Conservation (phyloP, 495 filamentous ascomycete species). For the Aspergillus ellipticus region DNA sequence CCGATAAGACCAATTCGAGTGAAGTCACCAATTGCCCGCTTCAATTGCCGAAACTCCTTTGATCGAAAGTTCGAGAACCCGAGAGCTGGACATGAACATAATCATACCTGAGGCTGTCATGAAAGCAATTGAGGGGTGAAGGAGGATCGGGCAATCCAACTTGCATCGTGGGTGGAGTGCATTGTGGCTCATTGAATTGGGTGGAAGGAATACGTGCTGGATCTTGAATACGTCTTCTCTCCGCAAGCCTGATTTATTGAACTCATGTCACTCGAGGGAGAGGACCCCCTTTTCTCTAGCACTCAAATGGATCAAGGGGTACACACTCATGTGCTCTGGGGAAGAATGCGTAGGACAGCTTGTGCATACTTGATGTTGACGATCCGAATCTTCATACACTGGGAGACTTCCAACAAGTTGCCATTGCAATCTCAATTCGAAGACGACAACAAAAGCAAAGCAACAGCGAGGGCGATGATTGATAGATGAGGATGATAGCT, state of each 20-base stretch:
- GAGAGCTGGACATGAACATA: not conserved
- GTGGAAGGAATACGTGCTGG: not conserved
- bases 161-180: not conserved
- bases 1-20: slow-evolving; percentile 3
- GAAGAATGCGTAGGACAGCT: slow-evolving; percentile 10
- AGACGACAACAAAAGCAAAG: slow-evolving; percentile 2
- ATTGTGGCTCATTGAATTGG: not conserved
- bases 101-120: not conserved
- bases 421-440: slow-evolving; percentile 1
- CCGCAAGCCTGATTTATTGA: slow-evolving; percentile 6
- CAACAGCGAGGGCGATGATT: not conserved
- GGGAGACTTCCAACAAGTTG: slow-evolving; percentile 7
- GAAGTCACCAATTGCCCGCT: slow-evolving; percentile 2
- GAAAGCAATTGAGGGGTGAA: not conserved
- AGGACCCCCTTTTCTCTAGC: slow-evolving; percentile 2
- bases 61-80: not conserved
- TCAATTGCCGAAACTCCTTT: not conserved
- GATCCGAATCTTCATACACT: slow-evolving; percentile 18
- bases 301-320: slow-evolving; percentile 13
- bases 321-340: not conserved
- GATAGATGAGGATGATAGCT: slow-evolving; percentile 4
- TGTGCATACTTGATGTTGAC: slow-evolving; percentile 16
- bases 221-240: slow-evolving; percentile 1
- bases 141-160: not conserved
- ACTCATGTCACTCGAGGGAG: slow-evolving; percentile 4